Percentiles rank a stretch among this genome's conserved stretches.
Evolutionary conservation across 2,329 filamentous ascomycete species (phyloP).

Genomic region (Cadophora luteo-olivacea): DNA sequence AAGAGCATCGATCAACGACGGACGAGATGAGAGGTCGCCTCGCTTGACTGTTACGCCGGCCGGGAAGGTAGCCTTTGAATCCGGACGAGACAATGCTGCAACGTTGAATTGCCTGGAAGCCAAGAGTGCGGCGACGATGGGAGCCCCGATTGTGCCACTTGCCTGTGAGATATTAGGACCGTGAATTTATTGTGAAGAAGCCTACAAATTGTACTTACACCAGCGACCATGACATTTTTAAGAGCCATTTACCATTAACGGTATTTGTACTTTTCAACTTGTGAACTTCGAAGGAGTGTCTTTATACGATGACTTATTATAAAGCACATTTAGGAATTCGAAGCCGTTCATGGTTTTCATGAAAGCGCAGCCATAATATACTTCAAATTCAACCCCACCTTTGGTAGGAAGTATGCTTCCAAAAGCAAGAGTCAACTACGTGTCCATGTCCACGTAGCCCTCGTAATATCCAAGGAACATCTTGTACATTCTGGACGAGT

Average conservation of each 20-base stretch:
- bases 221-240: slow-evolving; percentile 33
- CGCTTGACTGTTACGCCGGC: slow-evolving; percentile 31
- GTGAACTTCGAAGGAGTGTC: too few relatives aligned
- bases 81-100: slow-evolving; percentile 45
- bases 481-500: background rate
- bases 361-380: too few relatives aligned
- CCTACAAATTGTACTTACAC: slow-evolving; percentile 26
- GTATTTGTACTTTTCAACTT: too few relatives aligned
- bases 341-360: too few relatives aligned
- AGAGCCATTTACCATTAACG: too few relatives aligned
- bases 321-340: too few relatives aligned
- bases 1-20: slow-evolving; percentile 41
- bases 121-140: slow-evolving; percentile 42
- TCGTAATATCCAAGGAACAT: background rate
- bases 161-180: slow-evolving; percentile 25
- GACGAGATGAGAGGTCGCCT: slow-evolving; percentile 28
- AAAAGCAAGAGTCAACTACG: background rate
- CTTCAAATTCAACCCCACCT: too few relatives aligned
- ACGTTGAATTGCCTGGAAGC: slow-evolving; percentile 39
- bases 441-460: background rate
- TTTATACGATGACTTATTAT: too few relatives aligned
- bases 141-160: slow-evolving; percentile 30
- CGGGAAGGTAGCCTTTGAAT: slow-evolving; percentile 33
- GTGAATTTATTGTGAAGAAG: background rate
- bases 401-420: too few relatives aligned